Evolutionary conservation across 2,329 filamentous ascomycete species (phyloP).

Genomic region (Juglanconis juglandina): DNA sequence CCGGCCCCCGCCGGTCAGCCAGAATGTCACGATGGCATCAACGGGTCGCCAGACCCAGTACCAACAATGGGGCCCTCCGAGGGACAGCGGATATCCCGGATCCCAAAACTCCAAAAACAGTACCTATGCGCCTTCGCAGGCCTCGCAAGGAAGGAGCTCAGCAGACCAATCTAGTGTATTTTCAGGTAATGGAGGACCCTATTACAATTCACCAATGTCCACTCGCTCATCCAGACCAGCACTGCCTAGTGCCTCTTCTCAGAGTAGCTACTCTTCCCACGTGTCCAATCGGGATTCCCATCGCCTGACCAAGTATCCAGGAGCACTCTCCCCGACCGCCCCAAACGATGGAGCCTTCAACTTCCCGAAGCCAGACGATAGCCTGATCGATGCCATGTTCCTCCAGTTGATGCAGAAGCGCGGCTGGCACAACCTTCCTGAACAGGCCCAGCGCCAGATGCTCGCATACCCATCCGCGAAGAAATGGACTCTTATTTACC

Average conservation of each 20-base stretch:
- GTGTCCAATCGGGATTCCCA: slow-evolving; percentile 53
- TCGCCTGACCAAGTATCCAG: slow-evolving; percentile 53
- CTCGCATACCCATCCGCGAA: slow-evolving; percentile 88
- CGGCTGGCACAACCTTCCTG: slow-evolving; percentile 94
- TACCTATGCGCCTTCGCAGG: slow-evolving; percentile 59
- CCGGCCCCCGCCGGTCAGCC: slow-evolving; percentile 50
- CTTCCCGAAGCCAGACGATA: slow-evolving; percentile 71
- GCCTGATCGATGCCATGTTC: slow-evolving; percentile 86
- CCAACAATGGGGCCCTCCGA: slow-evolving; percentile 71
- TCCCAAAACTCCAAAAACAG: slow-evolving; percentile 60
- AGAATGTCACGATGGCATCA: slow-evolving; percentile 67
- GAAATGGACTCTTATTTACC: slow-evolving; percentile 96
- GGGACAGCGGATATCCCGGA: slow-evolving; percentile 52
- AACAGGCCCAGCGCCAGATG: slow-evolving; percentile 94
- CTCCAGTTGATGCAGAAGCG: slow-evolving; percentile 93
- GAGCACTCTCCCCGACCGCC: slow-evolving; percentile 27
- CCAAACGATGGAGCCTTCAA: slow-evolving; percentile 49
- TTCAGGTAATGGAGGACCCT: slow-evolving; percentile 51
- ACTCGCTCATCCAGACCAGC: slow-evolving; percentile 50
- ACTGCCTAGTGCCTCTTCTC: slow-evolving; percentile 54
- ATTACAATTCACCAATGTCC: slow-evolving; percentile 33
- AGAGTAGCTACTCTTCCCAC: slow-evolving; percentile 50
- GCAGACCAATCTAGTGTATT: slow-evolving; percentile 53
- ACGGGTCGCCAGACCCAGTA: slow-evolving; percentile 69
- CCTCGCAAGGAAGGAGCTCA: slow-evolving; percentile 56